Evolutionary conservation across 441 rosid species (phyloP).

Genomic region (Cnidoscolus chayamansa): DNA sequence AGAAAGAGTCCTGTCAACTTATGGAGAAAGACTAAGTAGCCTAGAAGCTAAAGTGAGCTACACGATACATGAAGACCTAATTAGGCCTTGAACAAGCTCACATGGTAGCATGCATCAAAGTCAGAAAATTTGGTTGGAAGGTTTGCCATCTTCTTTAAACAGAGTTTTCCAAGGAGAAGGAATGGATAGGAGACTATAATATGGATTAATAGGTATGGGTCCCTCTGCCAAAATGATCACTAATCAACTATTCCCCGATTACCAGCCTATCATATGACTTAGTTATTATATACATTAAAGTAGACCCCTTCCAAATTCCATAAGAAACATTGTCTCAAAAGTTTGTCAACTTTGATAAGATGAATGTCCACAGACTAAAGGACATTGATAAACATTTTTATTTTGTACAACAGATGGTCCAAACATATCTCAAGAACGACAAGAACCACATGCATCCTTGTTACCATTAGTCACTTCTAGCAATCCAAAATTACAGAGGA

Average conservation of each 20-base stretch:
- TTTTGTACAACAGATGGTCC: no score
- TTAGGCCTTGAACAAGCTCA: background rate
- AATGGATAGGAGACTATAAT: background rate
- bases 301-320: slow-evolving; percentile 1
- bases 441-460: background rate
- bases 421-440: background rate
- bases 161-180: background rate
- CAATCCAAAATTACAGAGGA: background rate
- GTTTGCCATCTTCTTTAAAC: background rate
- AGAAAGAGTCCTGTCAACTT: background rate
- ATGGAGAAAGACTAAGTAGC: background rate
- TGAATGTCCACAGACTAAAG: background rate
- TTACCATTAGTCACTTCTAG: background rate
- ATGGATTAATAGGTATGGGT: background rate
- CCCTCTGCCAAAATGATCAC: slow-evolving; percentile 1
- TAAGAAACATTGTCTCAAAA: background rate
- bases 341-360: background rate
- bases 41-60: no score
- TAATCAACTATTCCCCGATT: background rate
- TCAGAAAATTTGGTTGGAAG: background rate
- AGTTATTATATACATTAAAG: background rate
- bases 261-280: background rate
- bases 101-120: background rate
- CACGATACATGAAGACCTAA: no score
- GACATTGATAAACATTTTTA: no score